A percentile compares a stretch with the other conserved stretches of the same genome.
These are phyloP conservation scores for Myxozyma mucilagina DNA, from an alignment of 805 yeast species.

Conservation along the genomic window DNA sequence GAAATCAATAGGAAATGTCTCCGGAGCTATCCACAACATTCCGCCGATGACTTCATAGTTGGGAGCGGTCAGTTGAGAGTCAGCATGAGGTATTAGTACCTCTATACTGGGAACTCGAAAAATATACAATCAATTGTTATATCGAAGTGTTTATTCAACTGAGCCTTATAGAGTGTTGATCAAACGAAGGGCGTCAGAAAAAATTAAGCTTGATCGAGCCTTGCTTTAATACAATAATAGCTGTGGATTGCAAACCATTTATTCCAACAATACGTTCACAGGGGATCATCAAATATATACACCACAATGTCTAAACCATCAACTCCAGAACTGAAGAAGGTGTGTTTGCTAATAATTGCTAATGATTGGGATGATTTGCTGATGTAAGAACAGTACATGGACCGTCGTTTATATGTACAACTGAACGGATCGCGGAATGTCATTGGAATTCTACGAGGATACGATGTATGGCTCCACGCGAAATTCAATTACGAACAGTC, in stretches of 20 bases:
- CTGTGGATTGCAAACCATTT: too few species aligned
- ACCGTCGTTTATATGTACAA: slow-evolving; percentile 69
- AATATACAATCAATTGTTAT: too few species aligned
- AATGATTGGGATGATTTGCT: neutral
- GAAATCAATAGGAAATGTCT: too few species aligned
- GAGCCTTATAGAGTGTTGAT: too few species aligned
- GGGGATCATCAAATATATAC: neutral
- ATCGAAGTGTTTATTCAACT: too few species aligned
- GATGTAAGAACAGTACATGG: slow-evolving; percentile 58
- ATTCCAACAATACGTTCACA: too few species aligned
- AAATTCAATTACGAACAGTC: neutral
- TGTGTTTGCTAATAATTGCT: neutral
- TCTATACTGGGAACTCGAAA: neutral
- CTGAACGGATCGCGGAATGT: slow-evolving; percentile 78
- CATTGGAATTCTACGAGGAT: slow-evolving; percentile 81
- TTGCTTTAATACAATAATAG: neutral
- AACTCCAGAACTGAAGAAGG: slow-evolving; percentile 34
- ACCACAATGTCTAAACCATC: slow-evolving; percentile 31
- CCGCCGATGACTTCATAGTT: neutral
- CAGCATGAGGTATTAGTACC: neutral
- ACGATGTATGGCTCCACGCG: slow-evolving; percentile 53
- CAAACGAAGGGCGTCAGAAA: too few species aligned
- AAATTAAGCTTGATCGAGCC: neutral
- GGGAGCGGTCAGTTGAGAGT: neutral
- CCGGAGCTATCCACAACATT: too few species aligned